A percentile compares a stretch with the other conserved stretches of the same genome.
Evolutionary conservation across 164 flowering plant species (phyloP).

Genomic region (Euptelea pleiosperma): DNA sequence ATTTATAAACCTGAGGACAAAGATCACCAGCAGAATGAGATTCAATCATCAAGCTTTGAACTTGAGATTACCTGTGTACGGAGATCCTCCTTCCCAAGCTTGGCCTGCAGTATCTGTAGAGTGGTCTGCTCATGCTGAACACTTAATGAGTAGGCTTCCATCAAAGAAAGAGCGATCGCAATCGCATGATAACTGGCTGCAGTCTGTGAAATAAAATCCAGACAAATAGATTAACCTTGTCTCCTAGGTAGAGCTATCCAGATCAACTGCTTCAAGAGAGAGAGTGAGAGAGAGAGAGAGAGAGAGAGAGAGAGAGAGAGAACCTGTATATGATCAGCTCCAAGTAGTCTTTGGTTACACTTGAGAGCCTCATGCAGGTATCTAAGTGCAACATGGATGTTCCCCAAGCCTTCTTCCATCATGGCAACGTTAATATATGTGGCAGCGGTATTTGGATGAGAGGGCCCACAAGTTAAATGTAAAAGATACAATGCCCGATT

Average conservation of each 20-base stretch:
- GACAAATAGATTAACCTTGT: conserved; percentile 7
- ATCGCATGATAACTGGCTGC: conserved; percentile 99
- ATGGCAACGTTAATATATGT: conserved; percentile 96
- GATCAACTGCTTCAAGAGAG: background rate
- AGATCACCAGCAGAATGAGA: background rate
- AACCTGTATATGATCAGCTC: conserved; percentile 95
- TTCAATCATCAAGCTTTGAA: background rate
- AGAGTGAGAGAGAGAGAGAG: conserved; percentile 3
- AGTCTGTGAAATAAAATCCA: conserved; percentile 44
- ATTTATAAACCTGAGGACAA: background rate
- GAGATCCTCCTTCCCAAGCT: conserved; percentile 89
- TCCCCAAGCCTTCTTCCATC: conserved; percentile 99
- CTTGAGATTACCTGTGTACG: conserved; percentile 69
- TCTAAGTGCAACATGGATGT: conserved; percentile 87
- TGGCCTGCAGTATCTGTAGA: conserved; percentile 79
- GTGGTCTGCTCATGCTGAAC: conserved; percentile 98
- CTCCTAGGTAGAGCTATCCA: background rate
- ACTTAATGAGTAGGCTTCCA: conserved; percentile 93
- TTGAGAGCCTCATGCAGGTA: conserved; percentile 93
- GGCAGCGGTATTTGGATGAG: conserved; percentile 97
- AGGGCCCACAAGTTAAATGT: conserved; percentile 89
- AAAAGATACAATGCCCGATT: conserved; percentile 90
- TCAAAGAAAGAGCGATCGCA: conserved; percentile 90
- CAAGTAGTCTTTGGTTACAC: conserved; percentile 90
- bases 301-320: conserved; percentile 20